Conservation (phyloP, 345 rosid genomes). For the Eucalyptus victrix region DNA sequence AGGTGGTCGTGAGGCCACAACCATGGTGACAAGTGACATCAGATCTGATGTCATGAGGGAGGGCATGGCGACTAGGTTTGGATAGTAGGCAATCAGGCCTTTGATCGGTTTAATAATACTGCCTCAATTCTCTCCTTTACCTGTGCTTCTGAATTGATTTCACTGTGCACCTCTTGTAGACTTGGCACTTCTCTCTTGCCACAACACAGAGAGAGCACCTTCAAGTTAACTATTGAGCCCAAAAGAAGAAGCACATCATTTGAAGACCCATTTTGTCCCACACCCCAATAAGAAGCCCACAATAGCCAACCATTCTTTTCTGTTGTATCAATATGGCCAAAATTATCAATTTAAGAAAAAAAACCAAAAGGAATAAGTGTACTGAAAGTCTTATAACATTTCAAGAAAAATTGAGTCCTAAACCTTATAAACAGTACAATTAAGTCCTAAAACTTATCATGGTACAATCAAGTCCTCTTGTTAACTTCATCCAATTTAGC, state of each 20-base stretch:
- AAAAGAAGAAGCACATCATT: neutral
- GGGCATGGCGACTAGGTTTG: neutral
- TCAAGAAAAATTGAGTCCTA: neutral
- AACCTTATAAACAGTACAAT: too few species aligned
- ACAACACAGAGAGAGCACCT: neutral
- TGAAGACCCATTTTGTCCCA: neutral
- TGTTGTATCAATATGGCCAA: neutral
- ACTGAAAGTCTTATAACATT: neutral
- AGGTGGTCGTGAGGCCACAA: neutral
- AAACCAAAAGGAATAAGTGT: neutral
- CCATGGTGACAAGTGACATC: neutral
- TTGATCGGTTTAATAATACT: neutral
- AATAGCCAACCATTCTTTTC: neutral
- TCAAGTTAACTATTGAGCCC: neutral
- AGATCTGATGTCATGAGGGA: neutral
- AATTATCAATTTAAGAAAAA: neutral
- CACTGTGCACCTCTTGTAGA: neutral
- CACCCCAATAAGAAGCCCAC: neutral
- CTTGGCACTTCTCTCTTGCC: neutral
- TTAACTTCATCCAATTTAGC: neutral
- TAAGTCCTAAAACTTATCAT: neutral
- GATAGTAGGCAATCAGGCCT: neutral
- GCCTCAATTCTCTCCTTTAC: neutral
- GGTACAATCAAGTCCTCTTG: neutral
- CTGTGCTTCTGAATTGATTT: neutral